Conservation (phyloP, 257 asterid species). For the Capsicum rhomboideum region DNA sequence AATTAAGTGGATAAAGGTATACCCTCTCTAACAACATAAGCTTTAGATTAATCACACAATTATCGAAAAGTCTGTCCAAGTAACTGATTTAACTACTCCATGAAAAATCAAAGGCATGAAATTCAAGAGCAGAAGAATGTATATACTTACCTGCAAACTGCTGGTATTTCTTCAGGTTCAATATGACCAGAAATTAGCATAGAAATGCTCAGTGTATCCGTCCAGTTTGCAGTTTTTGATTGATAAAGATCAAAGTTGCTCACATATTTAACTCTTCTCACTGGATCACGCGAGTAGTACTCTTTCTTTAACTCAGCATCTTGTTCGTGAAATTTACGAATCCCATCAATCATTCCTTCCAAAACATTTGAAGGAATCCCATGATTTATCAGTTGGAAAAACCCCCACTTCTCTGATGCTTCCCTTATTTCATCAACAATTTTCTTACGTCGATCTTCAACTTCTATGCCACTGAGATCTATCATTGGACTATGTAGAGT, state of each 20-base stretch:
- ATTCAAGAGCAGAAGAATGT: neutral
- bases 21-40: neutral
- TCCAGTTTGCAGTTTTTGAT: too few relatives aligned
- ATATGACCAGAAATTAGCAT: too few relatives aligned
- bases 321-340: constrained; percentile 43
- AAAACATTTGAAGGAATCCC: constrained; percentile 35
- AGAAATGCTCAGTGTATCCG: too few relatives aligned
- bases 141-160: constrained; percentile 42
- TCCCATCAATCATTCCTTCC: constrained; percentile 51
- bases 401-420: constrained; percentile 60
- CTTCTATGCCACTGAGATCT: constrained; percentile 27
- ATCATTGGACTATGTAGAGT: constrained; percentile 35
- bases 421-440: constrained; percentile 17
- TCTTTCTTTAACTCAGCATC: too few relatives aligned
- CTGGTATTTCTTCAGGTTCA: too few relatives aligned
- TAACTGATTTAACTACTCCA: neutral
- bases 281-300: too few relatives aligned
- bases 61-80: neutral
- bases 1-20: neutral
- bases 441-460: constrained; percentile 7
- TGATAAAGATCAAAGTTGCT: too few relatives aligned
- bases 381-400: constrained; percentile 59
- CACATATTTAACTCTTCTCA: too few relatives aligned
- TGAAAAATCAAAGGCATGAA: neutral
- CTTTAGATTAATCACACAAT: neutral